Base-by-base conservation (phyloP, 2,329 filamentous ascomycete species). In the Penicillium freii region DNA sequence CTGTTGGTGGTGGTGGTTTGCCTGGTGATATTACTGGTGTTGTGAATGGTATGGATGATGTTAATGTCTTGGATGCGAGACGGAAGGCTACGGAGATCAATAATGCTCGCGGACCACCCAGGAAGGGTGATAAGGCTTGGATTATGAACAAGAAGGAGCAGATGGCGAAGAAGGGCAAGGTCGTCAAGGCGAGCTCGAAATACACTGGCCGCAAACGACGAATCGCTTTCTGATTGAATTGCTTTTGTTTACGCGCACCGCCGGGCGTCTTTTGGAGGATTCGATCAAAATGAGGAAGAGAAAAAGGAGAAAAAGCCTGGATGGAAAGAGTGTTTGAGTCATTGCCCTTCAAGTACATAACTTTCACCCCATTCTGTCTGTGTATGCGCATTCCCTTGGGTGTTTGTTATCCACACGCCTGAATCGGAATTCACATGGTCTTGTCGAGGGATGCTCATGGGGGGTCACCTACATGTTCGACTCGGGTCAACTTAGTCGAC, bases 131-230 rank as follows among this genome's bases (percentile, higher is more conserved):
- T 56, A 80, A 81, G 66, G 75, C 78, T 36, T 82, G 80, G 66
- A 81, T 82, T 34, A 45, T 77, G 69, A 77, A 79, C 50, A 87
- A 89, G 73, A 97, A 97, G 80, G 92, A 79, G 64, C 91, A 96
- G 78, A 94, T 96, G 89, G 90, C 95, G 76, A 83, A 86, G 61
- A 96, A 97, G 77, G 94, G 94, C 45, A 97, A 94, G 80, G 84
- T 97, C 29, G 93, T 97, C 66, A 97, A 97, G 81, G 79, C 87
- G 1, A 91, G 84, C 55, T 96, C 90, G 51, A 97, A 95, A 77
- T 99, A 96, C 74, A 97, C 93, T 0, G 94, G 93, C 31, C 82
- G 94, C 68, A 96, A 92, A 80, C 84, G 94, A 75, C 85, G 90
- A 57, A 80, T 87, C 54, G 86, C 86, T 33, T 96, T 96, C 73